These are phyloP conservation scores for Plasmodium billcollinsi DNA, from an alignment of 169 alveolate species.

Conservation along the genomic window DNA sequence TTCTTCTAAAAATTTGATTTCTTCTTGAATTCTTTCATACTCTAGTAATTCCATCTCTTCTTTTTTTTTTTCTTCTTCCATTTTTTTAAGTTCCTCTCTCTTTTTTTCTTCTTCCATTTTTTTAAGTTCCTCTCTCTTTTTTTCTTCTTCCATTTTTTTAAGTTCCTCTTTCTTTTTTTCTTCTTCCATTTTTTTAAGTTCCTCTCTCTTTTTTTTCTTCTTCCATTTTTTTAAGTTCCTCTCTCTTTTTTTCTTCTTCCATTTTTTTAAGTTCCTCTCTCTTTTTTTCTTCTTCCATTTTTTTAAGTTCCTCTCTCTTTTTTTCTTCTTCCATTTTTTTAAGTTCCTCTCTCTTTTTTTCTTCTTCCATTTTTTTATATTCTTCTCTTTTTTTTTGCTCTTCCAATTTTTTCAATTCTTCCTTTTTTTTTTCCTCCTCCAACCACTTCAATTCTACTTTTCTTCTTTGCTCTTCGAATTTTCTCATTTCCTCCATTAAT, in stretches of 20 bases:
- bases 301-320: background rate
- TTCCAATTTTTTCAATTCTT: background rate
- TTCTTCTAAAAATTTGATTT: background rate
- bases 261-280: too few species aligned
- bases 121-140: background rate
- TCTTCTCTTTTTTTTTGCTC: background rate
- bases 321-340: constrained; percentile 5
- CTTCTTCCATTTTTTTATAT: background rate
- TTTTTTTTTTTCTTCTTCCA: background rate
- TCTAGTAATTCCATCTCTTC: background rate
- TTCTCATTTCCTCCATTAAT: constrained; percentile 9
- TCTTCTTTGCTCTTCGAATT: constrained; percentile 15
- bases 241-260: background rate
- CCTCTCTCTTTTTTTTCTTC: too few species aligned
- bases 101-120: constrained; percentile 13
- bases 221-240: too few species aligned
- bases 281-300: background rate
- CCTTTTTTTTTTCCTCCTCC: constrained; percentile 9
- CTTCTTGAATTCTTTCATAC: constrained; percentile 1
- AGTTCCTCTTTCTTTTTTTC: background rate
- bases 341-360: background rate
- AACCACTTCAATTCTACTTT: constrained; percentile 25
- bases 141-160: background rate
- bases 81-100: background rate
- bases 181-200: background rate